Evolutionary conservation across 2,329 filamentous ascomycete species (phyloP).

Genomic region (Neofusicoccum laricinum): DNA sequence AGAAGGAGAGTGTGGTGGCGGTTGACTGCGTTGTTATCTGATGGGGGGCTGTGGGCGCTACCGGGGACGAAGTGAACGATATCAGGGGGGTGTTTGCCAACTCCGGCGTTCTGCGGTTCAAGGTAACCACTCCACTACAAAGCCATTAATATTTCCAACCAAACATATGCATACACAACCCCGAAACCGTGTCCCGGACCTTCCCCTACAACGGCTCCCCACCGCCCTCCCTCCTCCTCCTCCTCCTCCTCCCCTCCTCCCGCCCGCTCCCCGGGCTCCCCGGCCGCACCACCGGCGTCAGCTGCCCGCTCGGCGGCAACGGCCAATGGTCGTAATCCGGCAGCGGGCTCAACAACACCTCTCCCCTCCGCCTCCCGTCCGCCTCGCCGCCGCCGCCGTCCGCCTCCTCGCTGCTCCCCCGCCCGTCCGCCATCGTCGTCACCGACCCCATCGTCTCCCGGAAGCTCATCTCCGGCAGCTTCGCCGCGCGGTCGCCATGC

Average conservation of each 20-base stretch:
- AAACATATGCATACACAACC: no score
- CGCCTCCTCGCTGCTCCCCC: not conserved
- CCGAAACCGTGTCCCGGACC: no score
- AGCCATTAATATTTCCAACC: no score
- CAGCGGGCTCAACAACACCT: not conserved
- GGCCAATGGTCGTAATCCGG: conserved; percentile 4
- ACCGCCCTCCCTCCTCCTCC: no score
- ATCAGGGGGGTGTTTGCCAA: no score
- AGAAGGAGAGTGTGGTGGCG: not conserved
- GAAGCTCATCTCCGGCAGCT: not conserved
- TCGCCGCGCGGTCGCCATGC: not conserved
- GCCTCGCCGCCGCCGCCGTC: not conserved
- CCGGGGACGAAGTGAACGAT: no score
- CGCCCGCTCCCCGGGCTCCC: no score
- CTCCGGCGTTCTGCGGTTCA: no score
- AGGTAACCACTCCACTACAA: no score
- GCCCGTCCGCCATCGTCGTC: not conserved
- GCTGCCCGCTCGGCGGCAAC: not conserved
- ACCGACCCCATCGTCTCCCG: not conserved
- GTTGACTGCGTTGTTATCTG: conserved; percentile 5
- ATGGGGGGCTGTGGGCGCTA: not conserved
- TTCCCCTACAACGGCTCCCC: no score
- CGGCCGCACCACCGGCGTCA: not conserved
- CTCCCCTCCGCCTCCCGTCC: not conserved
- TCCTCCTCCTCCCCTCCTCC: not conserved